Base-by-base conservation (phyloP, 192 early-diverging fungal species). In the Haplosporangium gracile region DNA sequence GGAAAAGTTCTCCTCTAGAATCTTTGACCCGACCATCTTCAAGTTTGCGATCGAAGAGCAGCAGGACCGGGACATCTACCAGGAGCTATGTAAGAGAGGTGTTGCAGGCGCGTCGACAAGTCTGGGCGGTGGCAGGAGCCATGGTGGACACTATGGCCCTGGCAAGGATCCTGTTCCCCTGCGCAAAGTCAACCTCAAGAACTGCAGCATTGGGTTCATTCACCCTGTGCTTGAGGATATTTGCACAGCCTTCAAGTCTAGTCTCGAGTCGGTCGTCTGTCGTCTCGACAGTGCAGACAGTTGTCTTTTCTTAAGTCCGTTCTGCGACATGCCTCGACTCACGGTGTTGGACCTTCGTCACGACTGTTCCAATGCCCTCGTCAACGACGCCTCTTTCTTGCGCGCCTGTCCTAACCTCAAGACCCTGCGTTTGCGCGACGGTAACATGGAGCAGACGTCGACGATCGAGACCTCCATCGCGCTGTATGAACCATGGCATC, bases 201-300 rank as follows among this genome's bases (percentile, higher is more conserved):
- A 18, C 3, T 49, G 40, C 8, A 34, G 39, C 24, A 72, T 78
- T 13, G 36, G 51, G 0, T 55, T 51, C 34, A 11, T 74, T 20
- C 55, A 70, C 10, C 82, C 82, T 63, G 82, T 76, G 6, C 72
- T 83, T 7, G 29, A 78, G 51, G 76, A 83, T 22, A 75, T 83
- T 4, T 78, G 82, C 47, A 51, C 29, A 0, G 76, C 38, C 1
- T 83, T 83, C 39, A 65, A 69, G 15, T 9, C 26, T 2, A 83
- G 63, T 11, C 76, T 83, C 10, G 82, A 78, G 29, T 72, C 26
- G 1, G 57, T 83, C 24, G 10, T 43, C 15, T 39, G 65, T 36
- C 60, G 82, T 1, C 36, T 69, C 9, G 26, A 32, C 29, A 32
- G 24, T 40, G 18, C 20, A 0, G 49, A 22, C 1, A 15, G 5